Evolutionary conservation across 306 rosid genomes (phyloP), one percentile per base, ranked within the genome.

Genomic region (Ochetophila trinervis): DNA sequence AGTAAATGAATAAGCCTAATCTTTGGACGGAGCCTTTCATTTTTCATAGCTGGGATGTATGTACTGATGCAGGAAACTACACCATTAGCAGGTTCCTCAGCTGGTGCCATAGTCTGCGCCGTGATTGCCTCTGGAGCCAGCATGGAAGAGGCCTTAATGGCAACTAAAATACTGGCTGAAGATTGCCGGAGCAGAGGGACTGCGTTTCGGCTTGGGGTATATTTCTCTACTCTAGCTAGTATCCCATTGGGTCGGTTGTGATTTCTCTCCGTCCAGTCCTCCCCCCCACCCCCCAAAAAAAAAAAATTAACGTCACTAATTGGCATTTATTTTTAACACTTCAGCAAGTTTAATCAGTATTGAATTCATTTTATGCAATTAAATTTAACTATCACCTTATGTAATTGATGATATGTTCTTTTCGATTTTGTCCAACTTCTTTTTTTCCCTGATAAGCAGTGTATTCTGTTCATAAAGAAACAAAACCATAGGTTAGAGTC

Each of bases 81-180:
- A 21, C 98, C 98, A 11, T 79, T 89, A 80, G 93, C 98, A 63
- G 98, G 98, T 86, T 90, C 96, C 54, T 93, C 98, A 4, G 98
- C 98, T 4, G 98, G 98, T 49, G 96, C 96, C 45, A 89, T 93
- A 78, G 95, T 89, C 44, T 93, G 96, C 74, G 98, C 96, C 14
- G 95, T 87, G 61, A 66, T 93, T 82, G 96, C 96, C 20, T 93
- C 95, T 2, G 96, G 98, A 67, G 89, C 91, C 30, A 86, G 84
- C 57, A 93, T 93, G 96, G 81, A 84, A 81, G 96, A 89, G 68
- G 95, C 88, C 52, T 60, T 89, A 78, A 36, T 15, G 50, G 98
- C 86, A 48, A 92, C 96, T 66, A 89, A 92, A 85, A n/a, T 87
- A 62, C 81, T 89, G 74, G 96, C 96, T 58, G 89, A 84, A 44